Evolutionary conservation across 306 rosid genomes (phyloP), one percentile per base, ranked within the genome.

Genomic region (Sesbania bispinosa): DNA sequence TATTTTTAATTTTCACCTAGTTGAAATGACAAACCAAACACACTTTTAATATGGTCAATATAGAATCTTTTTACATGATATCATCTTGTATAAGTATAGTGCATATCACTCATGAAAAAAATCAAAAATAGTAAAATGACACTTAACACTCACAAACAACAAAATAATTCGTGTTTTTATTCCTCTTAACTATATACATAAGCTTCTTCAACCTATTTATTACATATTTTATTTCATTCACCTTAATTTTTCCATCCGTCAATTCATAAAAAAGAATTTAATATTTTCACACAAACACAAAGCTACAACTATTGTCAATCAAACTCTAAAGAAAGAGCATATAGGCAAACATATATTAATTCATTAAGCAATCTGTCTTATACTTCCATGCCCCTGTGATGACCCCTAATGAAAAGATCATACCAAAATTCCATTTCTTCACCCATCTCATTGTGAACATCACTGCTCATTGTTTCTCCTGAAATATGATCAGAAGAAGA

Each of bases 391-490:
- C n/a, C 66, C 61, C 16, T 58, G 47, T 33, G 71, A 52, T 30
- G 71, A 39, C 14, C 64, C 18, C 4, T 77, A 68, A 43, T 26
- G 54, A 57, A 81, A 3, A 76, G 52, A 18, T 81, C 67, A 72
- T 71, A 76, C 85, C 85, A 76, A 71, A 81, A 81, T 21, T 76
- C 79, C 85, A 76, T 66, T 72, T 71, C 79, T 50, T 77, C 79
- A 24, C 45, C 38, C n/a, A 59, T 36, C 27, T 48, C 58, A 26
- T 15, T 32, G 27, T 36, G 45, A 43, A 19, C 27, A 20, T 52
- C 52, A 26, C 38, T 23, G 35, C 42, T 29, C 27, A 53, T 8
- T 61, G 51, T 41, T 70, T 50, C 41, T 30, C 24, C 76, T 38
- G 65, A 45, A 2, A 36, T 11, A 68, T n/a, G n/a, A n/a, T 58